Evolutionary conservation across 257 asterid species (phyloP), one percentile per base, ranked within the genome.

Genomic region (Gardenia jasminoides): DNA sequence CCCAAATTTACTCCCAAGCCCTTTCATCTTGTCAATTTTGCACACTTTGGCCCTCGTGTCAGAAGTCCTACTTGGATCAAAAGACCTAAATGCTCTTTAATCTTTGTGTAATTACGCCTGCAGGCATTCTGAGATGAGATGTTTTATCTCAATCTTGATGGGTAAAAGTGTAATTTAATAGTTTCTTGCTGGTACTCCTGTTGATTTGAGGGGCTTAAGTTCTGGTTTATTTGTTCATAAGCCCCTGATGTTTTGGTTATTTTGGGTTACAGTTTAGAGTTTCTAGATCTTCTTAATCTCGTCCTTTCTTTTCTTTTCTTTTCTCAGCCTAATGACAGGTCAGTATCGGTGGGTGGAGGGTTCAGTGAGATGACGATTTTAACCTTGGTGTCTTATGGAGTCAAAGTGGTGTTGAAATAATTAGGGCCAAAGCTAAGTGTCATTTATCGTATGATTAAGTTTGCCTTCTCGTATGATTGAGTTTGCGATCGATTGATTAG

Each of bases 301-400:
- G 17, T 17, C 17, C 44, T 36, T 69, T 52, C 70, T 17, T 17
- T 11, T 47, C n/a, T 52, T 59, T 24, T 43, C n/a, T n/a, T n/a
- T n/a, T 36, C 56, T 24, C 26, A 65, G 44, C 76, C 68, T 71
- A 16, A 54, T 69, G 39, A 47, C 47, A 48, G 79, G 67, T 78
- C 82, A 54, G 43, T 39, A 26, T 33, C 20, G 65, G 79, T 61
- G 74, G 72, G 84, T 77, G 74, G 70, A 56, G 31, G 54, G 15
- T 39, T 17, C 2, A 7, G 0, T 9, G 66, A 68, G 67, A 77
- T 85, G 85, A 85, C 90, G 41, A 4, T 56, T 85, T 75, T 80
- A 52, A 72, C 89, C 88, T 65, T 64, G 70, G 28, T 70, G 59
- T 70, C 78, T 19, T 9, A 22, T 33, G 56, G 59, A 67, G 70